phyloP scores from a whole-genome alignment of 352 stramenopile genomes.

The Phytophthora citricola region DNA sequence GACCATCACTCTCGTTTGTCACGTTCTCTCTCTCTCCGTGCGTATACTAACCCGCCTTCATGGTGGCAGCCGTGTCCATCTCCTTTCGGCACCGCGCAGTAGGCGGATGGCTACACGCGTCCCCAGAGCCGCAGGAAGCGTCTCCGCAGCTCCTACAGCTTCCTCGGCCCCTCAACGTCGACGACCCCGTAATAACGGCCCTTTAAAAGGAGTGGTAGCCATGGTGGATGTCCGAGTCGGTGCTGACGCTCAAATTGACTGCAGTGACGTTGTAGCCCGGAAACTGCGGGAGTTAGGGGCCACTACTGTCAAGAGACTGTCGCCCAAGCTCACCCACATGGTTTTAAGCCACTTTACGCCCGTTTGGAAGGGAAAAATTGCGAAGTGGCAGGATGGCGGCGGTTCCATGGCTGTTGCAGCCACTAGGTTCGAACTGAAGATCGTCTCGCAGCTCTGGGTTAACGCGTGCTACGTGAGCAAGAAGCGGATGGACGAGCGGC shows the following conservation, averaged over 20 bases:
- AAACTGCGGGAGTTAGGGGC: slow-evolving; percentile 77
- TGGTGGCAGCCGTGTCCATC: slow-evolving; percentile 73
- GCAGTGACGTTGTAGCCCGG: slow-evolving; percentile 69
- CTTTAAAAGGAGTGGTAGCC: slow-evolving; percentile 59
- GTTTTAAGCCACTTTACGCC: slow-evolving; percentile 75
- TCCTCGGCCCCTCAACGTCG: slow-evolving; percentile 21
- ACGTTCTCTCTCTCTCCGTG: not conserved
- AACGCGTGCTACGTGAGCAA: slow-evolving; percentile 84
- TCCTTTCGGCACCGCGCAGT: slow-evolving; percentile 48
- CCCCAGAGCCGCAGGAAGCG: not conserved
- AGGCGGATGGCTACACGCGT: slow-evolving; percentile 11
- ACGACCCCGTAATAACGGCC: slow-evolving; percentile 19
- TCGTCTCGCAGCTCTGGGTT: slow-evolving; percentile 88
- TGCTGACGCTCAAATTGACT: slow-evolving; percentile 77
- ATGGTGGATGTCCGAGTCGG: slow-evolving; percentile 84
- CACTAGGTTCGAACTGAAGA: slow-evolving; percentile 54
- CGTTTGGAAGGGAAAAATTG: slow-evolving; percentile 75
- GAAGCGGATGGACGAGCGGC: slow-evolving; percentile 66
- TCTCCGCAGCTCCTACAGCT: slow-evolving; percentile 5
- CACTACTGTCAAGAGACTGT: slow-evolving; percentile 71
- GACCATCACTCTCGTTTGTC: not conserved
- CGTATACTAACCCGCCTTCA: not conserved
- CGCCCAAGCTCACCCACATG: slow-evolving; percentile 75
- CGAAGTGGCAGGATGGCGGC: slow-evolving; percentile 61
- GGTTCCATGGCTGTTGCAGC: slow-evolving; percentile 36